phyloP scores from a whole-genome alignment of 2,329 filamentous ascomycete genomes.

The Trichoderma koningiopsis region DNA sequence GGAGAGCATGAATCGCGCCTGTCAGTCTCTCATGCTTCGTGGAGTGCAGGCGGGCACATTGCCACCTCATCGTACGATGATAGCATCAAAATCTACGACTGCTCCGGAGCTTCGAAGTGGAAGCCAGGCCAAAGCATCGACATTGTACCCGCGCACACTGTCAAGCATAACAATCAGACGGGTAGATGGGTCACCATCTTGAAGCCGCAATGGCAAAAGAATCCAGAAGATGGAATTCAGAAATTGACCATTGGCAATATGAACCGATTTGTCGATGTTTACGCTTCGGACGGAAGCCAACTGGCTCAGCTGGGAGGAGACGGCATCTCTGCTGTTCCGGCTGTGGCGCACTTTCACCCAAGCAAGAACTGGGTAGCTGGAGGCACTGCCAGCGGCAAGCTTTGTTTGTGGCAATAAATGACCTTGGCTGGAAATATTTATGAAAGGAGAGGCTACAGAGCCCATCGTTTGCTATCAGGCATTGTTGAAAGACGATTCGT shows the following conservation, averaged over 20 bases:
- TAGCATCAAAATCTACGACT: slow-evolving; percentile 88
- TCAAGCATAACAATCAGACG: slow-evolving; percentile 93
- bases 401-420: slow-evolving; percentile 81
- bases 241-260: slow-evolving; percentile 95
- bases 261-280: slow-evolving; percentile 96
- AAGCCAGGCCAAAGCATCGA: slow-evolving; percentile 58
- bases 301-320: slow-evolving; percentile 86
- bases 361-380: slow-evolving; percentile 88
- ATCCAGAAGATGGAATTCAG: slow-evolving; percentile 75
- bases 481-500: neutral
- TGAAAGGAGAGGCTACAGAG: neutral
- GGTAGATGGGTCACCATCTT: slow-evolving; percentile 86
- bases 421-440: neutral
- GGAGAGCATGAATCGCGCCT: slow-evolving; percentile 81
- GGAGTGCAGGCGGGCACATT: slow-evolving; percentile 80
- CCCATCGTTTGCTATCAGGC: neutral
- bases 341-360: slow-evolving; percentile 88
- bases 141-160: slow-evolving; percentile 68
- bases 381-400: slow-evolving; percentile 87
- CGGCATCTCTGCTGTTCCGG: slow-evolving; percentile 90
- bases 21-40: slow-evolving; percentile 90
- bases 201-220: slow-evolving; percentile 85
- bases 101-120: slow-evolving; percentile 64
- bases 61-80: slow-evolving; percentile 95
- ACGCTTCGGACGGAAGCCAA: slow-evolving; percentile 78